These are phyloP conservation scores for Lentinus tigrinus DNA, from an alignment of 768 basidiomycete genomes.

Conservation along the genomic window DNA sequence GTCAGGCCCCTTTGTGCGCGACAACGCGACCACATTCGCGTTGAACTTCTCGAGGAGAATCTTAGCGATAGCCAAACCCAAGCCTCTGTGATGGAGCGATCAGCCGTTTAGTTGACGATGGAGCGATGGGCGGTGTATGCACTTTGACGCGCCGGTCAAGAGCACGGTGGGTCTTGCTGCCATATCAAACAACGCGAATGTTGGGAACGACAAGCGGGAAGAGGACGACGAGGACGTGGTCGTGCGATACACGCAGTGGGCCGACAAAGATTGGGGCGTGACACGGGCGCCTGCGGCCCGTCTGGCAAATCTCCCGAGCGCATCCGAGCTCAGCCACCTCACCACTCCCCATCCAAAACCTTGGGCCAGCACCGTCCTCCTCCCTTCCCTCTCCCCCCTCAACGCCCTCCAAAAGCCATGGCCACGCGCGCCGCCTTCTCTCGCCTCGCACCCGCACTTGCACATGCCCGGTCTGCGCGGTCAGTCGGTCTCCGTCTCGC, in stretches of 20 bases:
- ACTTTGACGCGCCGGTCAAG: constrained; percentile 88
- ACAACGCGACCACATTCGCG: constrained; percentile 73
- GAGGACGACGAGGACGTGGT: background rate
- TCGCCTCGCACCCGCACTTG: constrained; percentile 54
- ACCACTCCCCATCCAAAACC: constrained; percentile 20
- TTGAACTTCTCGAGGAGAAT: constrained; percentile 61
- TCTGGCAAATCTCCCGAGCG: constrained; percentile 20
- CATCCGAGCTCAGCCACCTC: constrained; percentile 21
- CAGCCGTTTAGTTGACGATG: constrained; percentile 7
- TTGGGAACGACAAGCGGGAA: background rate
- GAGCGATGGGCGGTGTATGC: constrained; percentile 11
- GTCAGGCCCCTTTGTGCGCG: constrained; percentile 68
- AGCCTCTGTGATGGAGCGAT: constrained; percentile 41
- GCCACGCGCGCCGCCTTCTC: constrained; percentile 61
- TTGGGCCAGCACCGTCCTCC: constrained; percentile 17
- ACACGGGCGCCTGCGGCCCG: constrained; percentile 12
- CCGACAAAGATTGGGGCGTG: constrained; percentile 13
- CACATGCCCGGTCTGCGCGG: constrained; percentile 41
- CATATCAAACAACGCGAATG: constrained; percentile 5
- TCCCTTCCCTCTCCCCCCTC: constrained; percentile 30
- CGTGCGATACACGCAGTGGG: constrained; percentile 2
- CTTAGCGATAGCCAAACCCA: constrained; percentile 79
- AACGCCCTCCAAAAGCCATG: constrained; percentile 43
- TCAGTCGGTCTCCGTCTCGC: constrained; percentile 43
- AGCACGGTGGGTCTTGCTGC: constrained; percentile 58